Percentiles rank a stretch among this genome's conserved stretches.
Evolutionary conservation across 2,329 filamentous ascomycete genomes (phyloP).

Genomic region (Diplodia corticola): DNA sequence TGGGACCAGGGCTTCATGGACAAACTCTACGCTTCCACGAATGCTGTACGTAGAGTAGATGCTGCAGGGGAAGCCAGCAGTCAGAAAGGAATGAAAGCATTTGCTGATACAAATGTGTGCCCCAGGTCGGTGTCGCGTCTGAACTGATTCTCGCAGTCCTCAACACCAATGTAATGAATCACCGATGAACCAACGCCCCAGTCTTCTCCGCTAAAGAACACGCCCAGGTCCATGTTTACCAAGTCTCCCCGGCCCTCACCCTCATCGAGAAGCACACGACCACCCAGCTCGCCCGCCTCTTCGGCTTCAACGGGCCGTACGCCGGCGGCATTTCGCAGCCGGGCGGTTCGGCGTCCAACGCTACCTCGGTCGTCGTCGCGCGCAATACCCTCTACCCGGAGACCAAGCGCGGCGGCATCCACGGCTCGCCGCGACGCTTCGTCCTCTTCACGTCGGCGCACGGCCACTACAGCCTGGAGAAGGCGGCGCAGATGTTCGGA

Average conservation of each 20-base stretch:
- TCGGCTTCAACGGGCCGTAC: conserved; percentile 69
- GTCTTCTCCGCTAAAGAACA: conserved; percentile 3
- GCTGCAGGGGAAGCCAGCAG: not conserved
- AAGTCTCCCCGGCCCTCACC: conserved; percentile 85
- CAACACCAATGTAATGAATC: conserved; percentile 74
- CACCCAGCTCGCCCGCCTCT: conserved; percentile 69
- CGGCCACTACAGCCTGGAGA: conserved; percentile 93
- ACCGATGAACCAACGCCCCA: not conserved
- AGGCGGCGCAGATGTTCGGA: conserved; percentile 88
- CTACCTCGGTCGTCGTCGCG: conserved; percentile 81
- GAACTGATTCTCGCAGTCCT: conserved; percentile 82
- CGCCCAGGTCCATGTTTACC: conserved; percentile 77
- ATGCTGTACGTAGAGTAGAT: conserved; percentile 59
- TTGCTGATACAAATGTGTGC: conserved; percentile 1
- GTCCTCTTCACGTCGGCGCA: conserved; percentile 86
- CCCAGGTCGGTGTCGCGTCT: conserved; percentile 73
- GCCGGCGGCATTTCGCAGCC: conserved; percentile 74
- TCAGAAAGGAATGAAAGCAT: not conserved
- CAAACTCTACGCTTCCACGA: conserved; percentile 90
- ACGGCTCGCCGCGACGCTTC: conserved; percentile 56
- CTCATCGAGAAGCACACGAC: conserved; percentile 85
- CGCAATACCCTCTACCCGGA: conserved; percentile 81
- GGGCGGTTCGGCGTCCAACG: conserved; percentile 82
- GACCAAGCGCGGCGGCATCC: conserved; percentile 72
- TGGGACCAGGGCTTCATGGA: conserved; percentile 97